A percentile compares a stretch with the other conserved stretches of the same genome.
Evolutionary conservation across 140 eudicot species (phyloP).

Genomic region (Eryngium alpinum): DNA sequence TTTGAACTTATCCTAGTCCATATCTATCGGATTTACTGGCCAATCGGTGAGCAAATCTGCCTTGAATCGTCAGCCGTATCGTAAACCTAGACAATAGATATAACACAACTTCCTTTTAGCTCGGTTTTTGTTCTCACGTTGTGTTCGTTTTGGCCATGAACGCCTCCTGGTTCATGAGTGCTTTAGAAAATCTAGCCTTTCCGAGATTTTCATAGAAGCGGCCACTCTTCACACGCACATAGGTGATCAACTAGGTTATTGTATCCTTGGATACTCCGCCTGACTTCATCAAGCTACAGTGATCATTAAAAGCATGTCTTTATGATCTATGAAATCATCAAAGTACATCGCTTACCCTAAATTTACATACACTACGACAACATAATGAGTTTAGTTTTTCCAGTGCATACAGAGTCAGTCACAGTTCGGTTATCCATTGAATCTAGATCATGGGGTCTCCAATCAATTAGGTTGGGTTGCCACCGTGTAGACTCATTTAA

Average conservation of each 20-base stretch:
- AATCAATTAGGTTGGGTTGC: too few relatives aligned
- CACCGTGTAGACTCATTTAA: too few relatives aligned
- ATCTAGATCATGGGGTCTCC: too few relatives aligned
- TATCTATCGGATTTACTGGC: too few relatives aligned
- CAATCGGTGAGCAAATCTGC: too few relatives aligned
- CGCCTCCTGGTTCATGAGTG: neutral
- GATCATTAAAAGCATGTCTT: neutral
- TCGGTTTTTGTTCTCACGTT: slow-evolving; percentile 8
- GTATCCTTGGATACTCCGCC: neutral
- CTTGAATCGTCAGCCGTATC: too few relatives aligned
- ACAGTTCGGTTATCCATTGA: too few relatives aligned
- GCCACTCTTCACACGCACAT: neutral
- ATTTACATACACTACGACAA: neutral
- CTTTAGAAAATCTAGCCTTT: neutral
- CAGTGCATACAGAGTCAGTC: neutral
- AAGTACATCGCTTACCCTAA: neutral
- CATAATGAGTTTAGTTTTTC: neutral
- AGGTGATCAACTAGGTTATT: neutral
- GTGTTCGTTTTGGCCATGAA: slow-evolving; percentile 10
- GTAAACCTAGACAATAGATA: too few relatives aligned
- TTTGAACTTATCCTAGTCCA: slow-evolving; percentile 7
- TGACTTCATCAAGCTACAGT: neutral
- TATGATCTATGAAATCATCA: neutral
- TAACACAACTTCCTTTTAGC: neutral
- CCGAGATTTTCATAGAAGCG: neutral